Evolutionary conservation across 1,139 yeast species (phyloP), one percentile per base, ranked within the genome.

Genomic region (Kluyveromyces marxianus): DNA sequence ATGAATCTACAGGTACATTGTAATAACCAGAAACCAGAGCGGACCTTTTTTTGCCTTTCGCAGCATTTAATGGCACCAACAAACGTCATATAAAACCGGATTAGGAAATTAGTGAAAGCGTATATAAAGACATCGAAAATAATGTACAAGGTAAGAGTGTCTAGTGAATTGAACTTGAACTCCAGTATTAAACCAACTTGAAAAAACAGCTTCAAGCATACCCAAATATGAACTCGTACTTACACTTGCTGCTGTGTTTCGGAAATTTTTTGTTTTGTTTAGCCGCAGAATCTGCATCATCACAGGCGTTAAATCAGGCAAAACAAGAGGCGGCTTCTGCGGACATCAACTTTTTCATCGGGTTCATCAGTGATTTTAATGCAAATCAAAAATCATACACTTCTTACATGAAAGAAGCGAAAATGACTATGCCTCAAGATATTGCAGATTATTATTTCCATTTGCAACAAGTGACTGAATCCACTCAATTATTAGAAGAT

Each of bases 321-420:
- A 49, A 54, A 36, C 40, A 47, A 2, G 43, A 45, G 25, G 72
- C 72, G 3, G 59, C 68, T 4, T 48, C 54, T 28, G 56, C 56
- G 4, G 68, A 68, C 47, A 46, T 59, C 25, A 43, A 54, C 0
- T 58, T 67, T 36, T 54, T 67, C 33, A 46, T 58, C 4, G 60
- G 49, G 2, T 65, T 68, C 36, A 37, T 68, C 21, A 36, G 51
- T n/a, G 69, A 67, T 50, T 62, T 68, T 35, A 53, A 54, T 7
- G 34, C 46, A 1, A 54, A 60, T 26, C 53, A 54, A 32, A 52
- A 47, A 4, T 42, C 50, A 7, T 68, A 68, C 42, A 58, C 65
- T 1, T 59, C 68, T 0, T 65, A 63, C 34, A 63, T 70, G 67
- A 52, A 41, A 3, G 47, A 48, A 10, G 54, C 60, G 29, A 44